Evolutionary conservation across 2,329 filamentous ascomycete genomes (phyloP).

Genomic region (Botrytis porri): DNA sequence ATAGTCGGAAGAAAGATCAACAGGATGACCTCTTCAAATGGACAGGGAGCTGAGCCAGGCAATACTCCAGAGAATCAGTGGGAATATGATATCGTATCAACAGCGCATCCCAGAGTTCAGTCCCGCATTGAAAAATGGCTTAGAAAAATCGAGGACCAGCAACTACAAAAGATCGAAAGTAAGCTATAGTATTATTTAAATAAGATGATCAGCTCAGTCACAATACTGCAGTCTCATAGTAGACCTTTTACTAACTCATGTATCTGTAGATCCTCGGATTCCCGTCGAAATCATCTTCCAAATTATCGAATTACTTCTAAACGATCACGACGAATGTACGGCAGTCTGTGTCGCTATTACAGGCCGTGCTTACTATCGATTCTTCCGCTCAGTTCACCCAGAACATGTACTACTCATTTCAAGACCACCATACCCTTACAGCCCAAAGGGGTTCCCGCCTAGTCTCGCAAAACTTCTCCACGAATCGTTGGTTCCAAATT

Average conservation of each 20-base stretch:
- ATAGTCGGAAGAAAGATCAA: neutral
- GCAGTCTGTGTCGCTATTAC: neutral
- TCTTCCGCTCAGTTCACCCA: neutral
- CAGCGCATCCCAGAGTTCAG: neutral
- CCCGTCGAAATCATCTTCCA: neutral
- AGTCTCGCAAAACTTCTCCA: neutral
- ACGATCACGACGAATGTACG: neutral
- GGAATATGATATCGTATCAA: neutral
- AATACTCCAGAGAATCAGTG: neutral
- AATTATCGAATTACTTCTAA: neutral
- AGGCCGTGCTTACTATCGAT: neutral
- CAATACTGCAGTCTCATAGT: neutral
- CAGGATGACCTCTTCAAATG: neutral
- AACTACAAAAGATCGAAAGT: neutral
- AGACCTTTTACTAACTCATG: neutral
- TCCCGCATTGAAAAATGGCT: neutral
- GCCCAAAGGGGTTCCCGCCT: neutral
- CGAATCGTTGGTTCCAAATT: neutral
- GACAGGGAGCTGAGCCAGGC: accelerated
- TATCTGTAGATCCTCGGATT: neutral
- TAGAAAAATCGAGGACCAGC: neutral
- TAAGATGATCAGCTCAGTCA: no score
- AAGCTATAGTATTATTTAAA: neutral
- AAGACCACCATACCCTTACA: neutral
- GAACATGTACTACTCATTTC: neutral